These are phyloP conservation scores for Coriolopsis trogii DNA, from an alignment of 1,284 basidiomycete genomes.

Conservation along the genomic window DNA sequence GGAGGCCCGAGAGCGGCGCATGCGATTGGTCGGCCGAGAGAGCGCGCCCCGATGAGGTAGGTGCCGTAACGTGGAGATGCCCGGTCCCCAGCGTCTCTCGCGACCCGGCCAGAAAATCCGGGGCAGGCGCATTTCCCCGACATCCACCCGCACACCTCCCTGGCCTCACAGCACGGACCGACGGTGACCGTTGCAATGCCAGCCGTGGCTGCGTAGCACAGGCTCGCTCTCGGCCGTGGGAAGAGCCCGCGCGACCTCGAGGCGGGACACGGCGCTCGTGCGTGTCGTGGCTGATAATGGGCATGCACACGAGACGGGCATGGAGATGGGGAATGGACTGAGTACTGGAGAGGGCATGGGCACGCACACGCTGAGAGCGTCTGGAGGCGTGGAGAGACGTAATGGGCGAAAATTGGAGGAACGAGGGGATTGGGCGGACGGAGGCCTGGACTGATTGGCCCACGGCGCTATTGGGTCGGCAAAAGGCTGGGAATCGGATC, in stretches of 20 bases:
- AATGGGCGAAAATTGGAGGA: constrained; percentile 15
- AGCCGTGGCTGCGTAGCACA: neutral
- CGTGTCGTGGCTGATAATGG: neutral
- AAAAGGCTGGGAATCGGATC: constrained; percentile 26
- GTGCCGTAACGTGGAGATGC: constrained; percentile 18
- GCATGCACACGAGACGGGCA: neutral
- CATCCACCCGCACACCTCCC: constrained; percentile 10
- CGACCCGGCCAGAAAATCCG: constrained; percentile 24
- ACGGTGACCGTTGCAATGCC: constrained; percentile 3
- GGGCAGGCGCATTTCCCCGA: constrained; percentile 22
- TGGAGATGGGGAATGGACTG: constrained; percentile 8
- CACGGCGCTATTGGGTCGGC: constrained; percentile 22
- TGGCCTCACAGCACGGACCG: neutral
- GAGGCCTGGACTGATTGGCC: constrained; percentile 23
- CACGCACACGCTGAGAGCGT: neutral
- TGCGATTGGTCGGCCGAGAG: constrained; percentile 8
- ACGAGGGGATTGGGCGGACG: constrained; percentile 18
- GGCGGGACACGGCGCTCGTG: neutral
- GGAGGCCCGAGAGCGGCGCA: constrained; percentile 8
- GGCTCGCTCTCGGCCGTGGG: neutral
- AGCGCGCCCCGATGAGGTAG: constrained; percentile 9
- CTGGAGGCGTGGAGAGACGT: constrained; percentile 17
- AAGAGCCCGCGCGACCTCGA: neutral
- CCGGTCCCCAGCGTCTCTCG: constrained; percentile 12
- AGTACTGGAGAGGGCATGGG: neutral